These are phyloP conservation scores for Kwoniella heveanensis DNA, from an alignment of 768 basidiomycete species.

Conservation along the genomic window DNA sequence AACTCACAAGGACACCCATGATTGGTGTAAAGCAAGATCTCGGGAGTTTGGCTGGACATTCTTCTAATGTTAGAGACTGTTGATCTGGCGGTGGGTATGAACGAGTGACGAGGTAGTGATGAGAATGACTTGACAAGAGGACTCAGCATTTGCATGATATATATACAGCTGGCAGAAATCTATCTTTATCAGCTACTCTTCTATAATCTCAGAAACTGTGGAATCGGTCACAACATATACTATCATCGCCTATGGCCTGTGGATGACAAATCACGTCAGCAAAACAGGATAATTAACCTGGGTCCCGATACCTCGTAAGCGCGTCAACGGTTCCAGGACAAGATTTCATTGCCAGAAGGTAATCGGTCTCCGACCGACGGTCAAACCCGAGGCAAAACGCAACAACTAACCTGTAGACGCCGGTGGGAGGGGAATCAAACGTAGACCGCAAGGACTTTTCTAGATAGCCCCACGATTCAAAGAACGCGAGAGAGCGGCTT, in stretches of 20 bases:
- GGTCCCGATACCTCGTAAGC: no score
- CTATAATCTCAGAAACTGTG: no score
- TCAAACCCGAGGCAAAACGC: not conserved
- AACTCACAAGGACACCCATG: not conserved
- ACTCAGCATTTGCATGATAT: not conserved
- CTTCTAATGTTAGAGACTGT: not conserved
- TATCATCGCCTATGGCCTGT: not conserved
- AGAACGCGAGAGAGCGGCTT: no score
- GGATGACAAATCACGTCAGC: not conserved
- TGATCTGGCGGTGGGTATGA: not conserved
- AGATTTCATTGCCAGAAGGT: no score
- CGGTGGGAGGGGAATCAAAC: no score
- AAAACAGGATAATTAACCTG: no score
- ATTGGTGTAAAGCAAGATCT: not conserved
- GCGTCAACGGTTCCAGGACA: no score
- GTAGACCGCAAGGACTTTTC: no score
- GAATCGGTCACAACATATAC: not conserved
- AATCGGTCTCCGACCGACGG: not conserved
- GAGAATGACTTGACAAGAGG: not conserved
- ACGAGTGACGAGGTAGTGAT: not conserved
- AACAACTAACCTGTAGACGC: no score
- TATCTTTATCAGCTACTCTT: no score
- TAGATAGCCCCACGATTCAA: no score
- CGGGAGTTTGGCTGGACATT: conserved; percentile 1
- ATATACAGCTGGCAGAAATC: not conserved